Base-by-base conservation (phyloP, 1,139 yeast genomes). In the Yamadazyma pseudoaaseri region DNA sequence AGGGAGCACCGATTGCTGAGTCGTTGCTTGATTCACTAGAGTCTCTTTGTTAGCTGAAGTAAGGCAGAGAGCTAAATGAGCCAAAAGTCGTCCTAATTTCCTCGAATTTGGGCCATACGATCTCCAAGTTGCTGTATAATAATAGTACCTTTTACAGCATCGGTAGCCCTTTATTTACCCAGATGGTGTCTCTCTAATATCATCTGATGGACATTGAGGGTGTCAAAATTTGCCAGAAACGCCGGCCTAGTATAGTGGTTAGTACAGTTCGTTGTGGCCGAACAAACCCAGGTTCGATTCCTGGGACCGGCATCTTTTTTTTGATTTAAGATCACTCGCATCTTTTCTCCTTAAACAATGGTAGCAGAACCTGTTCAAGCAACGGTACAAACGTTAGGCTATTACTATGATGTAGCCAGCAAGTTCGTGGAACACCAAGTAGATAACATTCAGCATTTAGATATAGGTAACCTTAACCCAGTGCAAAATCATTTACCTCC, bases 251-350 rank as follows among this genome's bases (percentile, higher is more conserved):
- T 69, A 69, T 69, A 69, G 74, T 69, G 75, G 75, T 68, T 43
- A 69, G 73, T 68, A 69, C 73, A 63, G 64, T 53, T 66, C 74
- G 71, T 69, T 69, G 75, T 69, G 75, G 75, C 74, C 71, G 74
- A 65, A 54, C 65, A 58, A 58, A 69, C 74, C 74, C 74, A 69
- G 58, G 74, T 69, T 69, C 75, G 75, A 69, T 68, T 69, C 74
- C 73, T 68, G 75, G 74, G 72, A 62, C 65, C 73, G 73, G 74
- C 75, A 69, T 13, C 34, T 42, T 48, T 48, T 54, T 53, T 45
- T 42, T 30, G 45, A 47, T 50, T 44, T 40, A 27, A 20, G 17
- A 22, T 22, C 14, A 8, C 7, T 22, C 25, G 11, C n/a, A 10
- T 8, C 20, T 26, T 26, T 14, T 16, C 16, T 26, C 4, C 20